Evolutionary conservation across 208 protist genomes (phyloP).

Genomic region (Leishmania martiniquensis): DNA sequence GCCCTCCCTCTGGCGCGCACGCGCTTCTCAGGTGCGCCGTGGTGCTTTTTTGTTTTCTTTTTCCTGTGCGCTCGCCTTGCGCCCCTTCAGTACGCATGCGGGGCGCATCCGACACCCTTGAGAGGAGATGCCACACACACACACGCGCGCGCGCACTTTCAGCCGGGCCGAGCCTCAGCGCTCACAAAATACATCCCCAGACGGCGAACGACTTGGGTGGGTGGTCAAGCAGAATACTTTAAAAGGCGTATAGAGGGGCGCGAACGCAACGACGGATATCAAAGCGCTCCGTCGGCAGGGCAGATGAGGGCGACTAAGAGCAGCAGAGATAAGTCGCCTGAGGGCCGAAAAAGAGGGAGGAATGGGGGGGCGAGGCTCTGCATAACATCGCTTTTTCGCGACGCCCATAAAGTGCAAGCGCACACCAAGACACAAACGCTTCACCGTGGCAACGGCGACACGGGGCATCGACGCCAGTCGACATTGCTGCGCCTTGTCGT

Average conservation of each 20-base stretch:
- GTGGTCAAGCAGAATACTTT: neutral
- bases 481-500: neutral
- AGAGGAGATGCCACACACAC: slow-evolving; percentile 2
- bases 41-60: neutral
- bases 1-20: too few species aligned
- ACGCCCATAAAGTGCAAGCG: neutral
- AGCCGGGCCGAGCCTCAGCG: neutral
- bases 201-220: neutral
- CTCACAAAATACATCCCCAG: neutral
- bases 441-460: neutral
- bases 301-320: neutral
- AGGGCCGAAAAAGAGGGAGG: neutral
- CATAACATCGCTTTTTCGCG: neutral
- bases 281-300: too few species aligned
- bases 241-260: neutral
- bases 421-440: neutral
- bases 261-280: too few species aligned
- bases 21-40: neutral
- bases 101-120: neutral
- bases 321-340: neutral
- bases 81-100: too few species aligned
- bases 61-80: too few species aligned
- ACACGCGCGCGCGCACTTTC: neutral
- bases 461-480: neutral
- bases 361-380: neutral